Base-by-base conservation (phyloP, 2,329 filamentous ascomycete genomes). In the Alternaria sp. region DNA sequence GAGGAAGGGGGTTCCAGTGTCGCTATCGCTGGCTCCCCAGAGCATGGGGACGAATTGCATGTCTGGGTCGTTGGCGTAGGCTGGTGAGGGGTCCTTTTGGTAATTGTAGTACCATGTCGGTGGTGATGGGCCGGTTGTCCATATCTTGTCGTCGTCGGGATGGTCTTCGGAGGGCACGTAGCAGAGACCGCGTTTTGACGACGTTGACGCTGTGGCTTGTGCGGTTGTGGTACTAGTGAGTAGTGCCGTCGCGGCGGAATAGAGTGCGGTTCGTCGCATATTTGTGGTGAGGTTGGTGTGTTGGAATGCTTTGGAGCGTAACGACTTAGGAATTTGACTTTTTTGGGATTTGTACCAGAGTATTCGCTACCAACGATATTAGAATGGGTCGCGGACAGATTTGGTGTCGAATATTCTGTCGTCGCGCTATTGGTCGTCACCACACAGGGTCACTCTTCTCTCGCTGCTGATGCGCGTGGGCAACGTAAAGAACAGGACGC, bases 61-160 rank as follows among this genome's bases (percentile, higher is more conserved):
- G 27, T 51, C 25, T 5, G 59, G n/a, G 57, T 64, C 41, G 44
- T 71, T 72, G 41, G 77, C 66, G 73, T 85, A 89, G 43, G 80
- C 80, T 0, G 83, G 63, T 0, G 88, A 86, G 1, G 91, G 90
- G 4, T 77, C 74, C 20, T 82, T 72, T 27, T 80, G 78, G 78
- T 94, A 95, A 81, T 94, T 94, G 85, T 94, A 95, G 83, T 95
- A 95, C 92, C 92, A 95, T 3, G 88, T 90, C 57, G 94, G 79
- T 43, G 88, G 85, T 2, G 50, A 61, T 18, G 85, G 86, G 38
- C 82, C 83, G 6, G 11, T 83, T n/a, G 54, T 80, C 90, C 91
- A 94, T 69, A 90, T 82, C 48, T 83, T 75, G 79, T 92, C 87
- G 79, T 94, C 92, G 16, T 81, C 60, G 0, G 87, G 83, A 58